Evolutionary conservation across 352 stramenopile species (phyloP), one percentile per base, ranked within the genome.

Genomic region (Phytophthora sp.): DNA sequence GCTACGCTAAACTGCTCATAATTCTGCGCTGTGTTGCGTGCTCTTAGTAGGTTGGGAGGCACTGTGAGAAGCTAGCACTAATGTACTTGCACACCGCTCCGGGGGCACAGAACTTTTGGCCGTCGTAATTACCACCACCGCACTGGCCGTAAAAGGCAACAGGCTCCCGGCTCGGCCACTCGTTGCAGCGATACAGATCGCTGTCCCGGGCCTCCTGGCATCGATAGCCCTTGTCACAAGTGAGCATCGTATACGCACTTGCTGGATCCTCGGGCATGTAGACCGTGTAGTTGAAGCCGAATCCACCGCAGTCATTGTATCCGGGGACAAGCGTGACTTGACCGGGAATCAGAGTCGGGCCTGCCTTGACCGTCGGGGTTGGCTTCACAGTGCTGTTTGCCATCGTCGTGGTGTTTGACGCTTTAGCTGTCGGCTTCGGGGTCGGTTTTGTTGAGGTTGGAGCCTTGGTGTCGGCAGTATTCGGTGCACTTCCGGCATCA

Each of bases 1-100:
- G n/a, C 16, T 23, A 1, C 15, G 15, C 23, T 42, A 23, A 12
- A 16, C 36, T 42, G n/a, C 2, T 46, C 39, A 27, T 29, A 27
- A 39, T 39, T 27, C 18, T 27, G 39, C 20, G 20, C 39, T 26
- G 27, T 16, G 39, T 27, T 7, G 20, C 7, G 18, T 24, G 8
- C 9, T 27, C 31, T 42, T 71, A 71, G 35, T 71, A 71, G 13
- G 63, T 71, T 1, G 63, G 63, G 8, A 71, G 63, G n/a, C 63
- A 71, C 49, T 71, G 63, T 21, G 63, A 71, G 50, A 73, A 73
- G n/a, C 52, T 69, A 11, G 51, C 36, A 39, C 57, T 73, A 13
- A 69, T 63, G 29, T 64, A 73, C 52, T 73, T 73, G 52, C 65
- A 73, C 36, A 73, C 51, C 0, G 65, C 52, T 35, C 65, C 65